Evolutionary conservation across 2,329 filamentous ascomycete species (phyloP).

Genomic region (Scytalidium lignicola): DNA sequence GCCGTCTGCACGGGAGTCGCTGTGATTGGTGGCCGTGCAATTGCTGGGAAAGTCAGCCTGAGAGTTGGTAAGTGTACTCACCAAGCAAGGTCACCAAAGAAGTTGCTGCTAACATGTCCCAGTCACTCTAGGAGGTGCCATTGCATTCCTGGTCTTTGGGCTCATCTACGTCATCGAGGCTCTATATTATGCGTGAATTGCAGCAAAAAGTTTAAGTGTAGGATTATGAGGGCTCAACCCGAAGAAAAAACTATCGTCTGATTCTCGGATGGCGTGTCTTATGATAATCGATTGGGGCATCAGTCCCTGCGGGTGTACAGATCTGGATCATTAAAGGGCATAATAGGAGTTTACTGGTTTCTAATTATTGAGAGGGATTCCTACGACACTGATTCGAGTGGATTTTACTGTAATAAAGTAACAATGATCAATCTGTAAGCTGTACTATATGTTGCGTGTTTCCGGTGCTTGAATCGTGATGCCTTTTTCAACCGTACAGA

Average conservation of each 20-base stretch:
- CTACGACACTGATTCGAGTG: not conserved
- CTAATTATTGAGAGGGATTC: not conserved
- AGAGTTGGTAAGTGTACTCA: conserved; percentile 73
- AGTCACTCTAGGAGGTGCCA: conserved; percentile 90
- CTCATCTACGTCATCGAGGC: conserved; percentile 87
- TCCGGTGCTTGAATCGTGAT: no score
- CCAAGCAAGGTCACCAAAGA: conserved; percentile 1
- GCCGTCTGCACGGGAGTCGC: conserved; percentile 85
- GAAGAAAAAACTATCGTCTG: not conserved
- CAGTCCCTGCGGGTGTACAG: not conserved
- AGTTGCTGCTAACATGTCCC: conserved; percentile 19
- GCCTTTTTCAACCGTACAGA: no score
- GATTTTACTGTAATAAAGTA: not conserved
- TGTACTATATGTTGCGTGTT: not conserved
- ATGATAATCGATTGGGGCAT: not conserved
- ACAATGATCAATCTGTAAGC: not conserved
- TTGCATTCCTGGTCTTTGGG: conserved; percentile 87
- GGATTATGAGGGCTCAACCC: not conserved
- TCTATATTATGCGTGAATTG: conserved; percentile 45
- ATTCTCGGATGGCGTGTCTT: not conserved
- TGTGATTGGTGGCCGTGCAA: conserved; percentile 85
- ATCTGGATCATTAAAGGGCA: not conserved
- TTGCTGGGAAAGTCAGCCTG: conserved; percentile 91
- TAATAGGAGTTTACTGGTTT: not conserved
- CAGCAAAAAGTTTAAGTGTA: not conserved